These are phyloP conservation scores for Pilaira anomala DNA, from an alignment of 192 early-diverging fungal genomes.

Conservation along the genomic window DNA sequence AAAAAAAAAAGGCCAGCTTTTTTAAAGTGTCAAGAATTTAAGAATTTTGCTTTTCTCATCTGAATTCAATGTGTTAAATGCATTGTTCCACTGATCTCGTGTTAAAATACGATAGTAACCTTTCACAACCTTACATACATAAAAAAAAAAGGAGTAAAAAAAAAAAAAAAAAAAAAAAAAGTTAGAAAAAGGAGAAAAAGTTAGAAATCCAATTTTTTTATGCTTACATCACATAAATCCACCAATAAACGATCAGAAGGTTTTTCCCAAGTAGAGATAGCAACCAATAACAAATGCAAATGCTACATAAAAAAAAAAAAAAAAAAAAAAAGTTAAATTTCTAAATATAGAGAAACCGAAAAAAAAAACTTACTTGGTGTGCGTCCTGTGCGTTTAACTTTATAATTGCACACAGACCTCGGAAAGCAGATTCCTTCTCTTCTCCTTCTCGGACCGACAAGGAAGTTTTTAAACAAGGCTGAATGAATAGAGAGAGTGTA, in stretches of 20 bases:
- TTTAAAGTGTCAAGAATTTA: too few species aligned
- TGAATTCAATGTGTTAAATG: too few species aligned
- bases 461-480: constrained; percentile 77
- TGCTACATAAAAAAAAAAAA: neutral
- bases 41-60: too few species aligned
- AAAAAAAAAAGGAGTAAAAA: too few species aligned
- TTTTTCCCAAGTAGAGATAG: neutral
- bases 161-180: too few species aligned
- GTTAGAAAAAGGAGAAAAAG: too few species aligned
- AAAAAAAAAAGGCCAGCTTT: too few species aligned
- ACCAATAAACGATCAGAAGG: neutral
- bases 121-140: too few species aligned
- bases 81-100: too few species aligned
- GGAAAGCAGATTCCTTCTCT: constrained; percentile 82
- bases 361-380: neutral
- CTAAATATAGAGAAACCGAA: neutral
- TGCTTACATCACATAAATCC: neutral
- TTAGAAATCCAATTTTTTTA: too few species aligned
- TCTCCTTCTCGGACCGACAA: constrained; percentile 81
- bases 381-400: neutral
- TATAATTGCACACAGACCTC: neutral
- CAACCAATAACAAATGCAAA: neutral
- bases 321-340: neutral
- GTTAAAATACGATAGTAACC: too few species aligned
- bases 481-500: constrained; percentile 73